Conservation (phyloP, 2,329 filamentous ascomycete species). For the Cordyceps militaris region DNA sequence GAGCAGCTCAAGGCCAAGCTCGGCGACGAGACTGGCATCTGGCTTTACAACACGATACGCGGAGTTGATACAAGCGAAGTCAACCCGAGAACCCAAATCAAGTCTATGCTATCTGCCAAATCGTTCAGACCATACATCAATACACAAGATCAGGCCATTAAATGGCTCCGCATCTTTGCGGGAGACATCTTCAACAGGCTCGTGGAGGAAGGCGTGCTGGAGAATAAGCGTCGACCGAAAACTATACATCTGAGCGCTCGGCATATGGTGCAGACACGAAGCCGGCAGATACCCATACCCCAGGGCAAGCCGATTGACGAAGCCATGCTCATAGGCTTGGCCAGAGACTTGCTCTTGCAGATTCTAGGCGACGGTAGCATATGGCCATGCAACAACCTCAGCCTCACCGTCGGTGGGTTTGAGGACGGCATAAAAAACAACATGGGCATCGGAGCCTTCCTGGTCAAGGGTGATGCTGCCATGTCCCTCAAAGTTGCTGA, state of each 20-base stretch:
- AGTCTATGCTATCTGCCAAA: conserved; percentile 95
- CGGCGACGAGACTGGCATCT: conserved; percentile 75
- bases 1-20: conserved; percentile 72
- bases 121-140: conserved; percentile 84
- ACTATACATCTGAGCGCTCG: conserved; percentile 81
- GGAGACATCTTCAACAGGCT: conserved; percentile 87
- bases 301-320: conserved; percentile 69
- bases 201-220: conserved; percentile 82
- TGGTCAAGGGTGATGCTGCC: conserved; percentile 68
- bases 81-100: conserved; percentile 85
- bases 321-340: conserved; percentile 62
- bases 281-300: conserved; percentile 69
- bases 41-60: conserved; percentile 78
- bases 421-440: conserved; percentile 82
- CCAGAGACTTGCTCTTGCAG: conserved; percentile 69
- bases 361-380: conserved; percentile 69
- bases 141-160: conserved; percentile 66
- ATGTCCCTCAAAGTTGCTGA: conserved; percentile 27
- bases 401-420: conserved; percentile 82
- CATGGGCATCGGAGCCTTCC: conserved; percentile 75
- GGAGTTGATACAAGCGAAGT: conserved; percentile 85
- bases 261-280: conserved; percentile 64
- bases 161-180: conserved; percentile 86
- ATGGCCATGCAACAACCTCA: conserved; percentile 91
- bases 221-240: conserved; percentile 79